Evolutionary conservation across 805 yeast species (phyloP).

Genomic region (Metschnikowia colocasiae): DNA sequence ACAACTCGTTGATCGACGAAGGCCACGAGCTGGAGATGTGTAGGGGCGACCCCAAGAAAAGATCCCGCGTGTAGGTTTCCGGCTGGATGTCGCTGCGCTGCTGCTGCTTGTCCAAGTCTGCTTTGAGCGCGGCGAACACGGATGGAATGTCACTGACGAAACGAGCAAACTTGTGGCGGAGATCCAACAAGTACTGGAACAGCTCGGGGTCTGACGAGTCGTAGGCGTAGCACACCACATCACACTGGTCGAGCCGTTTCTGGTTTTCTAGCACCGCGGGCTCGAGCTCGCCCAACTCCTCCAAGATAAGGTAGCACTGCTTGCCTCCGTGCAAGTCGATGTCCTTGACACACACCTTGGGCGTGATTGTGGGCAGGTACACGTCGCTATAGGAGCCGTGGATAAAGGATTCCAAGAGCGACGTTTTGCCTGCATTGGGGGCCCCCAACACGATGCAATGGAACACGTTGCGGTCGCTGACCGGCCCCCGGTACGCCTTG

Average conservation of each 20-base stretch:
- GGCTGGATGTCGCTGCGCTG: conserved; percentile 86
- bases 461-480: conserved; percentile 83
- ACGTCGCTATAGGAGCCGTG: conserved; percentile 65
- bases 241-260: conserved; percentile 74
- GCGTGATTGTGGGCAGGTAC: conserved; percentile 79
- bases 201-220: conserved; percentile 97
- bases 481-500: conserved; percentile 57
- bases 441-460: conserved; percentile 87
- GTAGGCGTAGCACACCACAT: conserved; percentile 82
- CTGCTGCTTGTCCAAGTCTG: conserved; percentile 93
- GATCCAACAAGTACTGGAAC: conserved; percentile 72
- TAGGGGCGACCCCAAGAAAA: conserved; percentile 73
- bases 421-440: conserved; percentile 81
- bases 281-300: conserved; percentile 86
- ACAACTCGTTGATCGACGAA: conserved; percentile 76
- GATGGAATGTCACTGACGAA: conserved; percentile 68
- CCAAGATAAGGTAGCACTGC: conserved; percentile 86
- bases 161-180: conserved; percentile 56
- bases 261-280: conserved; percentile 75
- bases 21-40: conserved; percentile 92
- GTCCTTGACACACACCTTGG: conserved; percentile 82
- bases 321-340: conserved; percentile 93
- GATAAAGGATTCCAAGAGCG: conserved; percentile 76
- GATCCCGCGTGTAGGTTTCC: conserved; percentile 69
- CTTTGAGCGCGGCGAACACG: conserved; percentile 87